Conservation (phyloP, 2,329 filamentous ascomycete species). For the Aspergillus viridinutans region DNA sequence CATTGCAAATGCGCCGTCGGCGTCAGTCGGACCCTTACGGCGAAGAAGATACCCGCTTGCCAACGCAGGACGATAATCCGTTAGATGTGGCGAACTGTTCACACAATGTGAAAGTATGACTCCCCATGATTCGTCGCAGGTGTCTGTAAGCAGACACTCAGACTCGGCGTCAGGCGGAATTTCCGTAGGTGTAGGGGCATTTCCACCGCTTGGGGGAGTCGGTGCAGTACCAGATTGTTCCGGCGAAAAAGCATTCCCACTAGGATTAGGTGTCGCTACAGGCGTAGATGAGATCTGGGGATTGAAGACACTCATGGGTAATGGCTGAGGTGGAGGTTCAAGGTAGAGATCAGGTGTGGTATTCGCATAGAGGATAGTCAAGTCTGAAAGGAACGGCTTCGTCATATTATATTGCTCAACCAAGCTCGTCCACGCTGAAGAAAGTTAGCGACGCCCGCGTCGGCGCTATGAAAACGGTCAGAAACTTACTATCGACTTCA, state of each 20-base stretch:
- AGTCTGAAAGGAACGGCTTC: slow-evolving; percentile 30
- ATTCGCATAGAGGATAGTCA: slow-evolving; percentile 34
- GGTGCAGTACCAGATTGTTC: slow-evolving; percentile 40
- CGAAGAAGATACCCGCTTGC: slow-evolving; percentile 47
- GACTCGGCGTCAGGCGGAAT: slow-evolving; percentile 44
- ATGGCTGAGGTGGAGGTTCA: slow-evolving; percentile 28
- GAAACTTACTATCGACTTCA: slow-evolving; percentile 46
- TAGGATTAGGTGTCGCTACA: slow-evolving; percentile 36
- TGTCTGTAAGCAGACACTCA: slow-evolving; percentile 55
- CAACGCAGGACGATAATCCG: slow-evolving; percentile 40
- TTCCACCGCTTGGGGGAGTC: slow-evolving; percentile 36
- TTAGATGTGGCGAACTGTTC: slow-evolving; percentile 38
- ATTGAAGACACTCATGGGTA: slow-evolving; percentile 32
- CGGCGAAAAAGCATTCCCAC: slow-evolving; percentile 34
- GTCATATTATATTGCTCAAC: slow-evolving; percentile 37
- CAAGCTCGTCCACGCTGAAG: slow-evolving; percentile 34
- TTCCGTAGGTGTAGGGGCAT: slow-evolving; percentile 33
- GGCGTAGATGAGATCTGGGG: slow-evolving; percentile 33
- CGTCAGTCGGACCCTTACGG: slow-evolving; percentile 38
- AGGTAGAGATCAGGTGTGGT: slow-evolving; percentile 33
- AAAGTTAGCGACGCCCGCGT: slow-evolving; percentile 15
- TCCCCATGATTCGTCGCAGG: slow-evolving; percentile 58
- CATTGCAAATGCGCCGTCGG: slow-evolving; percentile 40
- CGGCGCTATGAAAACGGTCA: neutral
- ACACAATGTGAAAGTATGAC: slow-evolving; percentile 51